Evolutionary conservation across 2,329 filamentous ascomycete species (phyloP), one percentile per base, ranked within the genome.

Genomic region (Ascochyta lentis): DNA sequence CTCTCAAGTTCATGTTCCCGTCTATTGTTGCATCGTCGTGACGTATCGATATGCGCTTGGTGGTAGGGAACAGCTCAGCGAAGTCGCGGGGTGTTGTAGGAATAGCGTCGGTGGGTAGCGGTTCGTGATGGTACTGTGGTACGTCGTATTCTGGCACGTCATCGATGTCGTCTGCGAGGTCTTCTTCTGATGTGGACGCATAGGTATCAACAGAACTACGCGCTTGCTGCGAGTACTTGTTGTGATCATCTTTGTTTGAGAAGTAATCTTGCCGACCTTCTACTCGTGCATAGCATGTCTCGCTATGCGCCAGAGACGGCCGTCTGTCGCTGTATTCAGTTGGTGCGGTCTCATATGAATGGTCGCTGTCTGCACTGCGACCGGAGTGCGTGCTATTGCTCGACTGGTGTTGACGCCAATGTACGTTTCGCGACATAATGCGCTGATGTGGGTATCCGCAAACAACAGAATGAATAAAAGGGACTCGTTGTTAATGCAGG

Each of bases 1-100:
- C 83, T 29, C 93, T 88, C 54, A 99, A 83, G 73, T 98, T 98
- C 92, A 97, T 96, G 80, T 97, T 96, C 33, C 94, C 94, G 73
- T 99, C 94, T 4, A 88, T 78, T 0, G 92, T 95, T 44, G 91
- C 86, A 76, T 97, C 92, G 72, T 98, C 95, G 72, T 98, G 94
- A 26, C 90, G 87, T 69, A 99, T 92, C 33, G 86, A 86, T 48
- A 98, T 79, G 52, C 90, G 86, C 72, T 92, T 87, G 64, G 88
- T 84, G 8, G 93, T 96, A 10, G 95, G 94, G 74, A 97, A 99
- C 49, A 96, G 84, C 49, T 88, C 84, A 24, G 87, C 88, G 73
- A 98, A 98, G 64, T 93, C 89, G 55, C 88, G 83, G 3, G 94
- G 89, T 1, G 89, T 93, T 1, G 92, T 91, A 10, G 92, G 85